Evolutionary conservation across 768 basidiomycete species (phyloP).

Genomic region (Lyophyllum shimeji): DNA sequence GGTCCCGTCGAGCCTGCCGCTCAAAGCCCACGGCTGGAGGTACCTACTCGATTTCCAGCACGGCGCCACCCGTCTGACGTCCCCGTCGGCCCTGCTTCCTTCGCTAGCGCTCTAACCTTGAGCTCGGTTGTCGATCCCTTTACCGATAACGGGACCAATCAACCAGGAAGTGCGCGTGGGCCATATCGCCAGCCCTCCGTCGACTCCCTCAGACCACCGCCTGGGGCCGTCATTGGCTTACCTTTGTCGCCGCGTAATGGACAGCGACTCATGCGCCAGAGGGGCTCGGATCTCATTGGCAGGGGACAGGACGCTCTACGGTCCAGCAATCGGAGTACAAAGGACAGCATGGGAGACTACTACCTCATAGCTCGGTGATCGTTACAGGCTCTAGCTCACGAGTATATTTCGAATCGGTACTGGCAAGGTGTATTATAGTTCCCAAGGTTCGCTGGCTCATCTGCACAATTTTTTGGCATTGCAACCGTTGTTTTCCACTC

Average conservation of each 20-base stretch:
- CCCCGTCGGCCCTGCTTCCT: conserved; percentile 25
- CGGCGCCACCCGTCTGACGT: conserved; percentile 31
- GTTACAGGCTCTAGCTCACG: neutral
- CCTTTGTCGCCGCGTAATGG: conserved; percentile 22
- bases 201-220: conserved; percentile 7
- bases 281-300: neutral
- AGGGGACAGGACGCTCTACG: conserved; percentile 6
- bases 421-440: neutral
- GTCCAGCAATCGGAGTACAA: conserved; percentile 10
- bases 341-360: conserved; percentile 23
- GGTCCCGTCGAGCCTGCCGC: conserved; percentile 14
- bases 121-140: conserved; percentile 26
- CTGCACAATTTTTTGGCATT: neutral
- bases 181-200: conserved; percentile 3
- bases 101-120: conserved; percentile 22
- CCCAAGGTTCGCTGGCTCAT: neutral
- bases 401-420: neutral
- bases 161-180: conserved; percentile 16
- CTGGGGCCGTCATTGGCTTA: conserved; percentile 15
- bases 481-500: neutral
- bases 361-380: conserved; percentile 26
- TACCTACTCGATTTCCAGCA: conserved; percentile 10
- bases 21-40: neutral
- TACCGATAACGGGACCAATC: conserved; percentile 2
- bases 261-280: neutral